Percentiles rank a stretch among this genome's conserved stretches.
Evolutionary conservation across 441 rosid species (phyloP).

Genomic region (Raphanus hybrid): DNA sequence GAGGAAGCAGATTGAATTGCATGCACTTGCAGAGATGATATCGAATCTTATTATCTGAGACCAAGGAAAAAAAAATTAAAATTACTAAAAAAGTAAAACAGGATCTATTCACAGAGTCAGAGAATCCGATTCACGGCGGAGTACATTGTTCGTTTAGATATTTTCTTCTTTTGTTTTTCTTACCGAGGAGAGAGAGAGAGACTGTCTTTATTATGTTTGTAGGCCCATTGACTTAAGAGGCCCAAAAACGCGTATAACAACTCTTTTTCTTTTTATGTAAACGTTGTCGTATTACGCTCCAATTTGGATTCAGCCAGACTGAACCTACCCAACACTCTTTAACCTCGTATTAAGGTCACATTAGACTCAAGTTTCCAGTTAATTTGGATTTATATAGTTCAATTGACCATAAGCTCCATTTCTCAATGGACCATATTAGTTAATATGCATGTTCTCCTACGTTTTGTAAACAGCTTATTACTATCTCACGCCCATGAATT

Average conservation of each 20-base stretch:
- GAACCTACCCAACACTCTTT: not conserved
- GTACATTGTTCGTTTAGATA: constrained; percentile 2
- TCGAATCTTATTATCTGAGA: not conserved
- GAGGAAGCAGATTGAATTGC: constrained; percentile 12
- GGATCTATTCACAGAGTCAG: not conserved
- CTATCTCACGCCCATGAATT: not conserved
- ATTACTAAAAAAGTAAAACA: not conserved
- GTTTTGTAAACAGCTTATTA: not conserved
- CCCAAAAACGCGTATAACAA: not conserved
- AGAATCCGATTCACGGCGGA: not conserved
- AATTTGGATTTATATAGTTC: not conserved
- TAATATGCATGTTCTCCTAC: not conserved
- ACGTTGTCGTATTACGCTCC: not conserved
- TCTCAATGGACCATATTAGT: not conserved
- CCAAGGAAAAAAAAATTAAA: not conserved
- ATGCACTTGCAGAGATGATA: constrained; percentile 14
- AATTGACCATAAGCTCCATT: not conserved
- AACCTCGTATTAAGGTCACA: not conserved
- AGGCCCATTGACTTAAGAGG: not conserved
- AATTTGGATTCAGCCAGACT: not conserved
- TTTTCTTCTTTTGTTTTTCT: not conserved
- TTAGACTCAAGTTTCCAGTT: not conserved
- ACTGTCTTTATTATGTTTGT: not conserved
- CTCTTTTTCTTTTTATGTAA: not conserved
- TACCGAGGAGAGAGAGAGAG: not conserved